A percentile compares a stretch with the other conserved stretches of the same genome.
phyloP scores from a whole-genome alignment of 108 stramenopile species.

The Schizochytrium sp. region DNA sequence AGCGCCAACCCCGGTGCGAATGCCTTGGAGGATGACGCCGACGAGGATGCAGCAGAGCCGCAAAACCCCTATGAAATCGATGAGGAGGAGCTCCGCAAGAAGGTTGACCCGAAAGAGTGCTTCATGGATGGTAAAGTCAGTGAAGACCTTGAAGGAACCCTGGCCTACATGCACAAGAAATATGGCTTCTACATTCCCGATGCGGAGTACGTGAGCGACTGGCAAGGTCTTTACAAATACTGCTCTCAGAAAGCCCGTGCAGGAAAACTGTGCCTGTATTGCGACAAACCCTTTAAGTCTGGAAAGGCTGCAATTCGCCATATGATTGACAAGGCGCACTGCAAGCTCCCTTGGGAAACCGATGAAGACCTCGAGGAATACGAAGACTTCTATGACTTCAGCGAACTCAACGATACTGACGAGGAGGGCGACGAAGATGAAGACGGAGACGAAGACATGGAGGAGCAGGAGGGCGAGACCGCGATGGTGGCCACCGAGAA shows the following conservation, averaged over 20 bases:
- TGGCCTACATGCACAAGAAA: not conserved
- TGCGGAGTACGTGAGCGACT: conserved; percentile 38
- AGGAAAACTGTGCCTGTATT: conserved; percentile 42
- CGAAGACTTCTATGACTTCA: conserved; percentile 59
- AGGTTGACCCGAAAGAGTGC: conserved; percentile 27
- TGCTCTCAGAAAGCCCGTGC: conserved; percentile 24
- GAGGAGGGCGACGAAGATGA: conserved; percentile 32
- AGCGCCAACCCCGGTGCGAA: not conserved
- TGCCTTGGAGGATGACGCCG: not conserved
- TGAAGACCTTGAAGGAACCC: not conserved
- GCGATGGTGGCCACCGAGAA: not conserved
- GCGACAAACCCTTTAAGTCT: conserved; percentile 48
- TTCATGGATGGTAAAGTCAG: conserved; percentile 5
- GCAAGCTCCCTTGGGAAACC: conserved; percentile 39
- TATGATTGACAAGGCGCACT: conserved; percentile 45
- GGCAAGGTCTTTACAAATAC: conserved; percentile 48
- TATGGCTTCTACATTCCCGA: conserved; percentile 60
- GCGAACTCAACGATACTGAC: not conserved
- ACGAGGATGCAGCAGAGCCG: conserved; percentile 24
- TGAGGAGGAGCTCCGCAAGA: not conserved
- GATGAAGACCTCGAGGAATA: conserved; percentile 55
- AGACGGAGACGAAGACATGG: not conserved
- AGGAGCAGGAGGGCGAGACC: not conserved
- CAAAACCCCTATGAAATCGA: conserved; percentile 25
- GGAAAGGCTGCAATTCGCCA: not conserved